phyloP scores from a whole-genome alignment of 129 eudicot species.

The sunflower (Helianthus annuus) region DNA sequence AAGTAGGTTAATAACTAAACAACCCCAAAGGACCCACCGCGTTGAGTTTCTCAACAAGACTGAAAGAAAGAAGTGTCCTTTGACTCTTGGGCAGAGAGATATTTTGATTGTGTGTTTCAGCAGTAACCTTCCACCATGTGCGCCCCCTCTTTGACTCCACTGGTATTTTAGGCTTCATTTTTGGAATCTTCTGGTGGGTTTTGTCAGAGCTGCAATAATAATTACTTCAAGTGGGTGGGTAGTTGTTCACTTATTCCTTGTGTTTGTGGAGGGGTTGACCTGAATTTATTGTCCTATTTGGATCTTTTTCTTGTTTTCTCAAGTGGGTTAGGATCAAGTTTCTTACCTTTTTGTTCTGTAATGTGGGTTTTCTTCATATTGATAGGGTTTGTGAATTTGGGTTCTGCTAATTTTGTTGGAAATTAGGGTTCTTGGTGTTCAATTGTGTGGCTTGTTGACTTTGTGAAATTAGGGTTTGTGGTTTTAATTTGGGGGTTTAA shows the following conservation, averaged over 20 bases:
- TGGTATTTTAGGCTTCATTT: constrained; percentile 40
- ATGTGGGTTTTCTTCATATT: constrained; percentile 32
- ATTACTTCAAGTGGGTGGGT: constrained; percentile 41
- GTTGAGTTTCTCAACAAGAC: constrained; percentile 29
- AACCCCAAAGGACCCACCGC: constrained; percentile 40
- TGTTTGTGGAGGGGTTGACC: constrained; percentile 76
- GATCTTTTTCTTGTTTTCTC: constrained; percentile 17
- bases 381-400: constrained; percentile 23
- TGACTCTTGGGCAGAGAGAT: constrained; percentile 29
- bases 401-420: constrained; percentile 24
- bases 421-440: constrained; percentile 44
- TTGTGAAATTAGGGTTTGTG: neutral
- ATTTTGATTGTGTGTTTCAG: constrained; percentile 26
- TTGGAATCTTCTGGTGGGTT: constrained; percentile 74
- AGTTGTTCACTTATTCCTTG: neutral
- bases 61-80: constrained; percentile 9
- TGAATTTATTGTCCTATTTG: constrained; percentile 58
- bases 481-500: constrained; percentile 17
- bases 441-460: constrained; percentile 30
- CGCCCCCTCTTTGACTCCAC: constrained; percentile 34
- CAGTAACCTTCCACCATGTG: constrained; percentile 38
- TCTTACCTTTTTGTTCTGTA: constrained; percentile 24
- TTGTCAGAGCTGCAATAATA: constrained; percentile 45
- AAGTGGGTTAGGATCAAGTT: constrained; percentile 38
- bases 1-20: constrained; percentile 42